Conservation (phyloP, 75 land plant genomes). For the Pinus tabuliformis region DNA sequence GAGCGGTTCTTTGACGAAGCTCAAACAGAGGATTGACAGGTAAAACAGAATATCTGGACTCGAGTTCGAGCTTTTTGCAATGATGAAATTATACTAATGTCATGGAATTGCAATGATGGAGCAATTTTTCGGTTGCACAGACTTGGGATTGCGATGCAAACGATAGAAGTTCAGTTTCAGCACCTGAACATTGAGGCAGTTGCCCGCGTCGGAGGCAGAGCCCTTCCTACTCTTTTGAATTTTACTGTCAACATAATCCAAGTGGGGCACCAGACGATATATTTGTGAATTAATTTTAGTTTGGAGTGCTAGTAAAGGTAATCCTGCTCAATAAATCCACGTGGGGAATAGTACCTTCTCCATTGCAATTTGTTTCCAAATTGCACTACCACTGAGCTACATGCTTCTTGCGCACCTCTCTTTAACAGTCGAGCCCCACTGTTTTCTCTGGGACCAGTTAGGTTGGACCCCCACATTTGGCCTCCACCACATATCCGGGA, state of each 20-base stretch:
- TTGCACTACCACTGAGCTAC: neutral
- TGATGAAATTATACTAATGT: neutral
- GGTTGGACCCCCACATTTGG: no score
- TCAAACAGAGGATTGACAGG: slow-evolving; percentile 41
- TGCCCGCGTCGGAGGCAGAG: slow-evolving; percentile 57
- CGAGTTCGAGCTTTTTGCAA: neutral
- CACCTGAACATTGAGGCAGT: slow-evolving; percentile 52
- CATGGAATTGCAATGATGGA: neutral
- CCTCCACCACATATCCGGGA: no score
- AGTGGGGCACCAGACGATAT: slow-evolving; percentile 20
- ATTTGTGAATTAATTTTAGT: neutral
- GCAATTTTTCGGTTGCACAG: slow-evolving; percentile 20
- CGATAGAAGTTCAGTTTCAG: slow-evolving; percentile 73
- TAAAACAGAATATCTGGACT: neutral
- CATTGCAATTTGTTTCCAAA: neutral
- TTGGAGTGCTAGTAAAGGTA: neutral
- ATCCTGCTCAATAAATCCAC: neutral
- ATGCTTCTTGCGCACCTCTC: no score
- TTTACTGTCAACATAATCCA: slow-evolving; percentile 27
- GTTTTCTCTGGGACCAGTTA: no score
- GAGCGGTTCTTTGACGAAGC: slow-evolving; percentile 25
- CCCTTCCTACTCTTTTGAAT: slow-evolving; percentile 58
- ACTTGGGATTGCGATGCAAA: slow-evolving; percentile 74
- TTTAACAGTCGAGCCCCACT: no score
- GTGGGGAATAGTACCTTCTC: no score